Evolutionary conservation across 257 asterid species (phyloP), one percentile per base, ranked within the genome.

Genomic region (Ilex aquifolium): DNA sequence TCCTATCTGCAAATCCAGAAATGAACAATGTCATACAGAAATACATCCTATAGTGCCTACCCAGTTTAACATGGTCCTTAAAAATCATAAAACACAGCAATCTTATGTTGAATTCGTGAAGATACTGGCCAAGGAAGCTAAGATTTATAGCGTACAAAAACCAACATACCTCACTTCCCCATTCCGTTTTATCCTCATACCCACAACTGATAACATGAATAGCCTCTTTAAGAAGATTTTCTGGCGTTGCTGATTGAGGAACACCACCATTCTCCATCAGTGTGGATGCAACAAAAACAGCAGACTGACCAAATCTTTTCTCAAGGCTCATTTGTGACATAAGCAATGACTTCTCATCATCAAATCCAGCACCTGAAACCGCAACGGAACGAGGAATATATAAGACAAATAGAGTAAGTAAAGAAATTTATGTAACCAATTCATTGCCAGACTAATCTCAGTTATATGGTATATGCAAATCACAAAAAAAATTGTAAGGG

Each of bases 171-270:
- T 91, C 98, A 64, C 74, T 73, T 72, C 98, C 98, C 98, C 98
- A 91, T 66, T 91, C 98, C 61, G 96, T 27, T 79, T 91, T 91
- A 66, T 91, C 98, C 75, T 91, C 98, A 30, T 86, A 91, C 15
- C 98, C 98, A 84, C 98, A 91, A 73, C 98, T 91, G 67, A 91
- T 91, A 57, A 91, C 98, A 77, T 91, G 98, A 79, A 88, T 91
- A 70, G 98, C 98, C 80, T 91, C 98, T 83, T 91, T 91, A 54
- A 88, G 81, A 72, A 88, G 98, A 59, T 81, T 88, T 62, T 88
- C 98, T 13, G 98, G 94, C 4, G 87, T 86, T 61, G 98, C 96
- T 62, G 98, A 88, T 72, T 88, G 86, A 67, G 98, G 95, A 62
- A 88, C 91, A 39, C 98, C 98, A 50, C 98, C 98, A 75, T 88